These are phyloP conservation scores for Neofusicoccum sp. DNA, from an alignment of 2,329 filamentous ascomycete genomes.

Conservation along the genomic window DNA sequence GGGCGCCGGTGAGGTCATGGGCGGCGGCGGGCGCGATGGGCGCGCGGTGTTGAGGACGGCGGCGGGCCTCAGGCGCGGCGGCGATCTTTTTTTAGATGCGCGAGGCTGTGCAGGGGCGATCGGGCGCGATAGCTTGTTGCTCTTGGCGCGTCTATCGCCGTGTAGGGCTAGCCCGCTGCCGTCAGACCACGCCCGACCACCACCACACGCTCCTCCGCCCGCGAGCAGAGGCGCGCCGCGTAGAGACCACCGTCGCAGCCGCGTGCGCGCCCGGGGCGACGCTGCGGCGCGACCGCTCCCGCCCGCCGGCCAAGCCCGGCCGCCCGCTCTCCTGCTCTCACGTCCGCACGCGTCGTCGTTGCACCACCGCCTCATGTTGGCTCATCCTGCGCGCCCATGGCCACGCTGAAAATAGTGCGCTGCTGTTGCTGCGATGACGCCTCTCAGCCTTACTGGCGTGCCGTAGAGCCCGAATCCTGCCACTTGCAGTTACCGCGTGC, in stretches of 20 bases:
- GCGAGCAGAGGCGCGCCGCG: background rate
- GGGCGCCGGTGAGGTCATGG: background rate
- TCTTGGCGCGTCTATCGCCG: background rate
- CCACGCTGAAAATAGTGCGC: background rate
- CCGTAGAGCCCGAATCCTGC: no score
- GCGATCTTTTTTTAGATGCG: no score
- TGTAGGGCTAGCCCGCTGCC: background rate
- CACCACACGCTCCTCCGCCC: background rate
- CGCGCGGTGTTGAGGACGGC: background rate
- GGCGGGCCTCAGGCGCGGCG: background rate
- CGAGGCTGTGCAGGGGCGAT: conserved; percentile 14
- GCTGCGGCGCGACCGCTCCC: background rate
- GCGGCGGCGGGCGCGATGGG: background rate
- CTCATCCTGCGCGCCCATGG: conserved; percentile 9
- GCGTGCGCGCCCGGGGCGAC: no score
- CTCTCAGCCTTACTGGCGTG: conserved; percentile 6
- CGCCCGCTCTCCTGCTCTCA: background rate
- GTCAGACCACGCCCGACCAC: background rate
- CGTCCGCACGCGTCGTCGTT: background rate
- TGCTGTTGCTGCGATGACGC: background rate
- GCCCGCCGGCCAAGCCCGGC: background rate
- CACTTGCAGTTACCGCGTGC: background rate
- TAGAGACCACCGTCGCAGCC: background rate
- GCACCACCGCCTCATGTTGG: conserved; percentile 15
- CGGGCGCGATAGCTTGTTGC: background rate